These are phyloP conservation scores for Annulohypoxylon nitens DNA, from an alignment of 495 filamentous ascomycete genomes.

Conservation along the genomic window DNA sequence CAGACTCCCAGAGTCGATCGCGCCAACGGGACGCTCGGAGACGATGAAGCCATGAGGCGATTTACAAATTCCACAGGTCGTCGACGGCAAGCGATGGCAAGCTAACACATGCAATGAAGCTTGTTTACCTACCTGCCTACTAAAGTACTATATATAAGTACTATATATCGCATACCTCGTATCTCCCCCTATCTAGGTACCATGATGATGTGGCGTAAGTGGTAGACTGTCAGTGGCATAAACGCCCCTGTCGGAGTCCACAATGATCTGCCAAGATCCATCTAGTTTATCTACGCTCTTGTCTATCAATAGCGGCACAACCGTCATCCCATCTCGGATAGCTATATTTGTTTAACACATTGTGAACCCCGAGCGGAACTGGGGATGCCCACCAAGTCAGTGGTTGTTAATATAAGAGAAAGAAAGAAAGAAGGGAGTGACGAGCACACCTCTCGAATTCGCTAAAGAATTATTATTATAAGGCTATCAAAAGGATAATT, in stretches of 20 bases:
- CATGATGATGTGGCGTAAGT: not conserved
- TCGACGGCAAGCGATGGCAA: not conserved
- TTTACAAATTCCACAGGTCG: constrained; percentile 2
- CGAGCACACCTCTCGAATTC: not conserved
- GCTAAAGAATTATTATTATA: not conserved
- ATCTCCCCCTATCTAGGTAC: not conserved
- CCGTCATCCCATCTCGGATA: not conserved
- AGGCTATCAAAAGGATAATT: not conserved
- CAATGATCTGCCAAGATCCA: constrained; percentile 7
- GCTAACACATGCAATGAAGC: not conserved
- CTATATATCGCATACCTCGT: not conserved
- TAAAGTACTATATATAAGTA: not conserved
- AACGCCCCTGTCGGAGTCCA: not conserved
- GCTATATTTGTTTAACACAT: constrained; percentile 20
- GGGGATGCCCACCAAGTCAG: constrained; percentile 8
- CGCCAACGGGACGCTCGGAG: constrained; percentile 17
- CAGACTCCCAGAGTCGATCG: constrained; percentile 23
- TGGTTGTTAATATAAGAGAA: not conserved
- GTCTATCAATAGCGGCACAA: constrained; percentile 1
- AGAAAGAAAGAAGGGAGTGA: not conserved
- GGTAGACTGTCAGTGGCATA: not conserved
- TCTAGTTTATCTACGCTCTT: constrained; percentile 3
- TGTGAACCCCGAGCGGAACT: constrained; percentile 27
- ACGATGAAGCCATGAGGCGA: not conserved
- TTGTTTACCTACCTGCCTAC: constrained; percentile 9